A percentile compares a stretch with the other conserved stretches of the same genome.
Conservation (phyloP, 495 filamentous ascomycete genomes). For the Podospora sp. region DNA sequence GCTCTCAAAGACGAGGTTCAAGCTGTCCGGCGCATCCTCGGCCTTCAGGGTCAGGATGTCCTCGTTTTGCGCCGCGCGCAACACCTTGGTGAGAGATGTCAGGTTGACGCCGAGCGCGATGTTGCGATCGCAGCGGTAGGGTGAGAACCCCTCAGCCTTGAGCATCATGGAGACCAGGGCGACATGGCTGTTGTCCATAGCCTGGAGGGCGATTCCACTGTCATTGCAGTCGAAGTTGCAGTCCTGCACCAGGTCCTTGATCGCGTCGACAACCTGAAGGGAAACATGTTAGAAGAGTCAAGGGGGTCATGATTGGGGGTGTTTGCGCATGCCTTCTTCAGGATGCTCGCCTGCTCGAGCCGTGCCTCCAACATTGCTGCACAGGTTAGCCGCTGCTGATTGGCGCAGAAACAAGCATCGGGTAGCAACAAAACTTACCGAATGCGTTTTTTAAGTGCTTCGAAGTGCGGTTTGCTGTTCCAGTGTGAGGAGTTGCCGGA, state of each 20-base stretch:
- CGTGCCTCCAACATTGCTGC: conserved; percentile 87
- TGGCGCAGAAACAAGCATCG: background rate
- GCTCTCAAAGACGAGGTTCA: conserved; percentile 96
- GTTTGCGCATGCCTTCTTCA: conserved; percentile 80
- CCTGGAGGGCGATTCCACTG: conserved; percentile 95
- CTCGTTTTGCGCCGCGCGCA: conserved; percentile 90
- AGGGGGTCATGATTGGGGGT: background rate
- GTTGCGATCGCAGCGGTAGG: conserved; percentile 98
- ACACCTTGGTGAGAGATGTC: conserved; percentile 92
- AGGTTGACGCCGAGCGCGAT: conserved; percentile 98
- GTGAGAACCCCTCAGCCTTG: conserved; percentile 91
- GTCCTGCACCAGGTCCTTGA: conserved; percentile 99
- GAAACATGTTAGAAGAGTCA: background rate
- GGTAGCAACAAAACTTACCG: conserved; percentile 19
- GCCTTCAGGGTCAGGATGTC: conserved; percentile 97
- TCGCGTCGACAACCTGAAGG: conserved; percentile 88
- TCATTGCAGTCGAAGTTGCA: conserved; percentile 99
- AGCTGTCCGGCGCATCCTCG: conserved; percentile 90
- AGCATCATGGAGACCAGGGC: conserved; percentile 98
- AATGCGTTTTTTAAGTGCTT: background rate
- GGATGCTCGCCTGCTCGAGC: conserved; percentile 86
- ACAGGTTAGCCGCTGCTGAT: conserved; percentile 19
- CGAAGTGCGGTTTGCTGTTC: background rate
- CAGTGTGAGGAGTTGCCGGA: background rate
- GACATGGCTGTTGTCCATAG: conserved; percentile 99